Base-by-base conservation (phyloP, 1,284 basidiomycete species). In the Acaromyces ingoldii region DNA sequence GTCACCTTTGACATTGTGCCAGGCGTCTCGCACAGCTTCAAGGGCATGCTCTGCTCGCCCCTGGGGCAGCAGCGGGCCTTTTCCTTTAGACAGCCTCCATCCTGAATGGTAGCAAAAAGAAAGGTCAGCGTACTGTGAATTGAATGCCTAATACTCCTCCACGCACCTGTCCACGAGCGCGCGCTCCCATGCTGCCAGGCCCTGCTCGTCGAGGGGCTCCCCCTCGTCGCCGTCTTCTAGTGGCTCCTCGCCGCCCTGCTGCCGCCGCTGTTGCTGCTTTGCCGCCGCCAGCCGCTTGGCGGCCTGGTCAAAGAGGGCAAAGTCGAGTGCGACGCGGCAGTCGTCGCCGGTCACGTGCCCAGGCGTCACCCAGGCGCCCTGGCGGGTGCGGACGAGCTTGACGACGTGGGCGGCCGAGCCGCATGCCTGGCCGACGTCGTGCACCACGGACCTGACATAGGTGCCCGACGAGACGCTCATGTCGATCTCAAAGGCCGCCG, bases 381-480 rank as follows among this genome's bases (percentile, higher is more conserved):
- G 72, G 15, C 70, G 50, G 31, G 63, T 67, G n/a, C 72, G 59
- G 4, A 60, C 66, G 6, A 75, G 62, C 1, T 51, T 57, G 25
- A 72, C 69, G 1, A 75, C 72, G 51, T 75, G 72, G 5, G 72
- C 72, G 1, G 72, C 71, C 15, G 65, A 69, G 4, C 58, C 58
- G 26, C 55, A 60, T 15, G 64, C 63, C 4, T 41, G 46, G 26
- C 59, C 72, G 2, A 75, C 59, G 24, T 75, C 72, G 52, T 75
- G 72, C 6, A 75, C 71, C 48, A 75, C 69, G 22, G 66, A 68
- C 11, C 72, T 65, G 1, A 75, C 71, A 25, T 75, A 75, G 19
- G 72, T 75, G 41, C 72, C 72, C 0, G 66, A 69, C 2, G 70
- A 70, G 13, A 75, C 72, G 21, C 69, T 74, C 71, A 75, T 73